Base-by-base conservation (phyloP, 495 filamentous ascomycete species). In the Margaritispora aquatica region DNA sequence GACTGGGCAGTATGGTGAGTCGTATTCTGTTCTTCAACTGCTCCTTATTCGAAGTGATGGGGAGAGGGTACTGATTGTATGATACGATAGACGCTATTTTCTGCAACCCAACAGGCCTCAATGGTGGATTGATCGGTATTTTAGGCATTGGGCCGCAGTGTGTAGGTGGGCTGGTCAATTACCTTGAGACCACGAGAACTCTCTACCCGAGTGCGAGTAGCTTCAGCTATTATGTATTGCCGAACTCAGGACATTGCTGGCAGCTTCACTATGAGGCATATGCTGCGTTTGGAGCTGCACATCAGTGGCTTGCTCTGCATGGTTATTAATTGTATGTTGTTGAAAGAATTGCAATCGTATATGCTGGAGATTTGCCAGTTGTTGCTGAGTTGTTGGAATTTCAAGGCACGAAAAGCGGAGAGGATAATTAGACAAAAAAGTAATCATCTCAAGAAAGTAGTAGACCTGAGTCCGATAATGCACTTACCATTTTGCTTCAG, bases 241-340 rank as follows among this genome's bases (percentile, higher is more conserved):
- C 75, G 2, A 66, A 75, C 46, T 68, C 77, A 21, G 80, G 79
- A 0, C 81, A 85, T 66, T 76, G 71, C 1, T 66, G 83, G 17
- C 81, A 82, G 41, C 29, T 81, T 27, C 78, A 82, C 41, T 74
- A 78, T 57, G 76, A 75, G 59, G 68, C 76, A 0, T 71, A 73
- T 19, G 73, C 29, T n/a, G 74, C 68, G 2, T 80, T 75, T 57
- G 61, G 70, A 1, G 65, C 63, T 26, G 71, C 71, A 23, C 64
- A 75, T 22, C 58, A 67, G 0, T 77, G 60, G 60, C 2, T 63
- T 49, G 26, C 17, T 51, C n/a, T 23, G 11, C 46, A 53, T 4
- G 59, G 59, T 3, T 62, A 57, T 36, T 62, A 17, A 44, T 44
- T 5, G 13, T 34, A 13, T 5, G 29, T 34, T 5, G 29, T 34